Evolutionary conservation across 2,329 filamentous ascomycete genomes (phyloP), one percentile per base, ranked within the genome.

Genomic region (Colletotrichum euphorbiae): DNA sequence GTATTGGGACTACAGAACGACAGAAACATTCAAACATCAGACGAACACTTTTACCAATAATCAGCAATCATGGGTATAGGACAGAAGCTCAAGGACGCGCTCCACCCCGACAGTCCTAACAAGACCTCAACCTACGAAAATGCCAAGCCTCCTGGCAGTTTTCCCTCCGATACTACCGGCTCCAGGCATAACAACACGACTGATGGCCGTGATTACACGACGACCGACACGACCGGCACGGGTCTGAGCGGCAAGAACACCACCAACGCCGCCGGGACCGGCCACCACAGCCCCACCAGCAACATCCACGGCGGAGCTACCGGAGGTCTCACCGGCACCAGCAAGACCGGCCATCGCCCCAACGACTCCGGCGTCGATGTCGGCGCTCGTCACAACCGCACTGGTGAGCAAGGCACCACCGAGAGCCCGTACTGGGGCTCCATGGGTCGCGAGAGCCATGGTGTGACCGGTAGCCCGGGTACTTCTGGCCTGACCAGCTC

Each of bases 261-360:
- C 31, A 79, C 78, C 45, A 85, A 86, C 75, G 81, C 83, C 31
- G 69, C 84, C 70, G 24, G 4, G 5, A 51, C 60, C 3, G 61
- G 69, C 78, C 52, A 24, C 17, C 36, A 56, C 52, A 58, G 24
- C 24, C 40, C 55, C 3, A 58, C 55, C 40, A 51, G 4, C 57
- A 64, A 58, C 61, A 40, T 21, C 3, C 61, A 50, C 24, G 61
- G 54, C 28, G 51, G 61, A 50, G 51, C 40, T 6, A 60, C 48
- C 38, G 45, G 62, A 6, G 42, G 40, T 13, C 36, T 61, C 17
- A 42, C 43, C 8, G 43, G 40, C 55, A 17, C 40, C 38, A n/a
- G 59, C 54, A 60, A 33, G 43, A 52, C 46, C 36, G 24, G 33
- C 45, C 67, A 71, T 17, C 56, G 40, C 11, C 31, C 55, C 40